Evolutionary conservation across 2,329 filamentous ascomycete species (phyloP).

Genomic region (Stagonosporopsis chrysanthemi): DNA sequence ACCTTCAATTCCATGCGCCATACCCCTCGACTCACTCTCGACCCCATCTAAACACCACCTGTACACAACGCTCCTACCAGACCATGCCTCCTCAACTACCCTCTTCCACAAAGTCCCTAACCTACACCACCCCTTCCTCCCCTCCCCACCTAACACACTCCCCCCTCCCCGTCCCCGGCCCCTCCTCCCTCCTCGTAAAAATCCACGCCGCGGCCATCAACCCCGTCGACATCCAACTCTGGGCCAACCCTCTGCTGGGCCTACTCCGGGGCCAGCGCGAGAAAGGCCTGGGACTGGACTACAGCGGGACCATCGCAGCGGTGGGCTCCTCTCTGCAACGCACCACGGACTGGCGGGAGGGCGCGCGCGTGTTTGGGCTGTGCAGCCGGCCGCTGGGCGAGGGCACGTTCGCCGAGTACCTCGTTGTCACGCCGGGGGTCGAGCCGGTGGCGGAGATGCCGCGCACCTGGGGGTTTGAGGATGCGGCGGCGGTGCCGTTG

Average conservation of each 20-base stretch:
- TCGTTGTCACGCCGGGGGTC: constrained; percentile 23
- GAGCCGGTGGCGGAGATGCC: constrained; percentile 41
- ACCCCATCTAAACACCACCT: neutral
- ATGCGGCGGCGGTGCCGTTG: constrained; percentile 47
- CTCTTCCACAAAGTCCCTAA: constrained; percentile 35
- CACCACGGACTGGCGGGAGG: constrained; percentile 29
- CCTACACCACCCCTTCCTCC: constrained; percentile 35
- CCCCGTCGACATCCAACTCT: constrained; percentile 51
- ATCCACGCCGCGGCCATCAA: constrained; percentile 57
- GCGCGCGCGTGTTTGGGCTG: constrained; percentile 38
- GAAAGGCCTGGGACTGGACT: constrained; percentile 55
- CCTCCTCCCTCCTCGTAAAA: constrained; percentile 48
- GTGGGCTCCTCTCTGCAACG: constrained; percentile 30
- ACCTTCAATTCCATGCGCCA: neutral
- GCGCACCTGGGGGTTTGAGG: constrained; percentile 20
- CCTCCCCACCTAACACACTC: constrained; percentile 33
- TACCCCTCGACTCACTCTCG: neutral
- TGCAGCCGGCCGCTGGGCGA: constrained; percentile 31
- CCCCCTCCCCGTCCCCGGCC: constrained; percentile 21
- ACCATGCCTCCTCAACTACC: constrained; percentile 18
- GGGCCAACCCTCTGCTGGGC: constrained; percentile 45
- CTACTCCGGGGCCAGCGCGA: constrained; percentile 33
- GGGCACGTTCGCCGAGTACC: constrained; percentile 40
- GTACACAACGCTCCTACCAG: neutral
- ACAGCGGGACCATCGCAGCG: constrained; percentile 53